These are phyloP conservation scores for Boletellus dicymbophilus DNA, from an alignment of 1,284 basidiomycete species.

Conservation along the genomic window DNA sequence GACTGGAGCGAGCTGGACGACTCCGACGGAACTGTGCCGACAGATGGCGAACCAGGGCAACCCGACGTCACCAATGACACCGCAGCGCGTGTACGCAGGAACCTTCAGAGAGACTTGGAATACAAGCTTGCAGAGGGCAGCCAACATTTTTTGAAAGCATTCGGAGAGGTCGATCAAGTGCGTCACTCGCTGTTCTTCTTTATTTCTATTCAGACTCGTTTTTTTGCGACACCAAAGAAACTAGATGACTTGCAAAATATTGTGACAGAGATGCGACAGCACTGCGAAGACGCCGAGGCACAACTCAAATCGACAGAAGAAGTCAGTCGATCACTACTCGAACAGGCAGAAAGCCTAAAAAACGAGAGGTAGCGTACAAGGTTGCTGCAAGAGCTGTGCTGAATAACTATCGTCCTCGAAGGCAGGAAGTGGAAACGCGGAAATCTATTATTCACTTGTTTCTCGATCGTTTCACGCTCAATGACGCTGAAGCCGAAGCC, in stretches of 20 bases:
- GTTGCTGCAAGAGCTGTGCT: neutral
- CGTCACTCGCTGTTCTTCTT: too few relatives aligned
- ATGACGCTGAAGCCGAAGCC: constrained; percentile 68
- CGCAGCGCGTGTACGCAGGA: constrained; percentile 71
- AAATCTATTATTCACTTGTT: constrained; percentile 81
- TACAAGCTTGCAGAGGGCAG: constrained; percentile 76
- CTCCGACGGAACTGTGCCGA: constrained; percentile 9
- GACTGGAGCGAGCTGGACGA: constrained; percentile 31
- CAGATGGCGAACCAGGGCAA: constrained; percentile 4
- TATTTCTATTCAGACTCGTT: neutral
- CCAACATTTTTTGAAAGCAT: constrained; percentile 77
- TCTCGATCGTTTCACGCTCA: constrained; percentile 84
- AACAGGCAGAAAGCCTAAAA: constrained; percentile 82
- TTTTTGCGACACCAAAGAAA: too few relatives aligned
- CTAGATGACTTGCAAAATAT: constrained; percentile 24
- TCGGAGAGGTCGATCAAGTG: constrained; percentile 87
- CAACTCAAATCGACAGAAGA: constrained; percentile 78
- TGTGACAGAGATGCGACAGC: constrained; percentile 21
- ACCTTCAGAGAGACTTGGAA: constrained; percentile 85
- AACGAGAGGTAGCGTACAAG: constrained; percentile 66
- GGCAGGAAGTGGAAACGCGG: constrained; percentile 68
- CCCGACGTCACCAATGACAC: constrained; percentile 47
- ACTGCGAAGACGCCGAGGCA: constrained; percentile 58
- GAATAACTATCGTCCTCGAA: constrained; percentile 27
- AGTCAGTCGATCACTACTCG: constrained; percentile 82